Percentiles rank a stretch among this genome's conserved stretches.
Evolutionary conservation across 129 eudicot genomes (phyloP).

Genomic region (Chrysanthemum makinoi): DNA sequence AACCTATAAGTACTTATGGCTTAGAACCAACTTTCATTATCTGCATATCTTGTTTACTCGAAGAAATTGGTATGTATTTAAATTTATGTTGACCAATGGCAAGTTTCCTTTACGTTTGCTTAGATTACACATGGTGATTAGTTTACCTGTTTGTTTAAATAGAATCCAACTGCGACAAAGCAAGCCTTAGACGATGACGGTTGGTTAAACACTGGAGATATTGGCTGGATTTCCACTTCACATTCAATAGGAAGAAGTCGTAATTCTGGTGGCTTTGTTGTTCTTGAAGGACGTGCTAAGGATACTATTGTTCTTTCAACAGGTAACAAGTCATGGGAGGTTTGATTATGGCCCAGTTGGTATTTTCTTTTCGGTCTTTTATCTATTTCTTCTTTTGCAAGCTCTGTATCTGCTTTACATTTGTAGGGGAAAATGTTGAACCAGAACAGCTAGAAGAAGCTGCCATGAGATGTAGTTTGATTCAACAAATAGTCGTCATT

Average conservation of each 20-base stretch:
- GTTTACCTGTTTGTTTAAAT: slow-evolving; percentile 19
- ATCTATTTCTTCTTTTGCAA: slow-evolving; percentile 4
- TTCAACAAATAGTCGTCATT: slow-evolving; percentile 84
- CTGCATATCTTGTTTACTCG: no score
- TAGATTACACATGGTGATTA: slow-evolving; percentile 7
- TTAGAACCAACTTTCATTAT: no score
- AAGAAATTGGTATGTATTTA: neutral
- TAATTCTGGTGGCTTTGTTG: slow-evolving; percentile 68
- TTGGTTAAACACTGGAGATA: slow-evolving; percentile 94
- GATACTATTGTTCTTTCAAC: slow-evolving; percentile 97
- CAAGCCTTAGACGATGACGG: slow-evolving; percentile 86
- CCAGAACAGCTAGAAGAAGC: slow-evolving; percentile 96
- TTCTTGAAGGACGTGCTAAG: slow-evolving; percentile 98
- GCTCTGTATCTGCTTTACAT: neutral
- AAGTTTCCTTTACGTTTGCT: neutral
- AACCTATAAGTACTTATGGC: no score
- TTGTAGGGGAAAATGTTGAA: slow-evolving; percentile 91
- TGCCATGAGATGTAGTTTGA: slow-evolving; percentile 79
- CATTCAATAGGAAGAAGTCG: slow-evolving; percentile 86
- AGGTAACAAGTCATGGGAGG: slow-evolving; percentile 40
- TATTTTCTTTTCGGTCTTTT: neutral
- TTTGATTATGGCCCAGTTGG: neutral
- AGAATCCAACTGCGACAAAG: slow-evolving; percentile 72
- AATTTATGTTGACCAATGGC: neutral
- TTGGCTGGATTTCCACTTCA: slow-evolving; percentile 82